Base-by-base conservation (phyloP, 805 yeast species). In the Metschnikowia bowlesiae region DNA sequence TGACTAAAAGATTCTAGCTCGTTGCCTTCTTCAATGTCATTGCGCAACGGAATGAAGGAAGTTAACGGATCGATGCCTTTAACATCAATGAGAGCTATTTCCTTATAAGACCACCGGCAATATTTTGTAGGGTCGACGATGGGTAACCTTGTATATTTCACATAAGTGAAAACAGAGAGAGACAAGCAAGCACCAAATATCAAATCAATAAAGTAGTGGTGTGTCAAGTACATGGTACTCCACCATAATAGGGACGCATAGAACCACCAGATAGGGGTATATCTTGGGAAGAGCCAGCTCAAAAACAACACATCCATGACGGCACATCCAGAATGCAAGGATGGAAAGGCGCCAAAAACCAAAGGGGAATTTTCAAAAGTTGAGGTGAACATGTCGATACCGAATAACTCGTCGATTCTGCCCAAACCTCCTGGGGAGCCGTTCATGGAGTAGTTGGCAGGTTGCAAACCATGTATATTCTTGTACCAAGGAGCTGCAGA, bases 401-500 rank as follows among this genome's bases (percentile, higher is more conserved):
- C 94, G 37, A 92, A 69, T 40, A 94, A 64, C 51, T 73, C 65
- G 67, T 92, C 99, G 51, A 92, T 89, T 60, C 98, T 79, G 10
- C 83, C 92, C 54, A 92, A 77, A 0, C 99, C 99, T 58, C 98
- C 99, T 0, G 99, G 96, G 1, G 96, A 86, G 10, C 98, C 99
- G 44, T 76, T 75, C 96, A 92, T 90, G 48, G 84, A 74, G 68
- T 92, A 92, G 68, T 89, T 82, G 2, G 98, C 98, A 31, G 96
- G 94, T 48, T 81, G 85, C 52, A 91, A 76, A 1, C 96, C 97
- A 64, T 92, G 85, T 44, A 84, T 67, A 52, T 82, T 82, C 61
- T 88, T 87, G 66, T 92, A 92, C 99, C 99, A 92, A 16, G 99
- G 99, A 11, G 99, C 96, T 48, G 98, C 97, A 45, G 94, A 88